phyloP scores from a whole-genome alignment of 148 eudicot species.

The Rhododendron simsii region DNA sequence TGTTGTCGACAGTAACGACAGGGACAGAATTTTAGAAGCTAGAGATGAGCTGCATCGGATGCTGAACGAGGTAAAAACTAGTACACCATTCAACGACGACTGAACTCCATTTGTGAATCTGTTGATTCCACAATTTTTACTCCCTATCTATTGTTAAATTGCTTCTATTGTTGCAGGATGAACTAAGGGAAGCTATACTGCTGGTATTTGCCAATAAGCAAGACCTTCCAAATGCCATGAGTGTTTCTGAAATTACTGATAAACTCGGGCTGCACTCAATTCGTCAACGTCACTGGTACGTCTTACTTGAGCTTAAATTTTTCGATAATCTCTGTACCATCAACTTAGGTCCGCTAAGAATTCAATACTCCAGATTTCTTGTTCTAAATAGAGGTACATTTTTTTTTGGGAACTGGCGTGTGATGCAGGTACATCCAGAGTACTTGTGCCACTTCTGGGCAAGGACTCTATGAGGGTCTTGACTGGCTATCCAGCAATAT shows the following conservation, averaged over 20 bases:
- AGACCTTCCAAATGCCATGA: slow-evolving; percentile 67
- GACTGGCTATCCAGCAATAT: slow-evolving; percentile 62
- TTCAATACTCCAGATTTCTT: background rate
- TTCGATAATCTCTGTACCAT: background rate
- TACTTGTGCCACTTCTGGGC: slow-evolving; percentile 53
- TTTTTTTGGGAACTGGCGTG: background rate
- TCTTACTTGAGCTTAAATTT: background rate
- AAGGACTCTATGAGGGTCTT: slow-evolving; percentile 65
- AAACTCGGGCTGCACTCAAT: slow-evolving; percentile 61
- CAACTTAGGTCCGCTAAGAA: background rate
- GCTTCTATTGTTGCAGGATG: slow-evolving; percentile 26
- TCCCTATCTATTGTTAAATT: background rate
- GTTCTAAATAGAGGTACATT: background rate
- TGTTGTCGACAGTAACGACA: slow-evolving; percentile 57
- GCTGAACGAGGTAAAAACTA: slow-evolving; percentile 36
- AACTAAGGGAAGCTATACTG: slow-evolving; percentile 28
- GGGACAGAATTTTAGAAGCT: slow-evolving; percentile 50
- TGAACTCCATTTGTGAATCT: background rate
- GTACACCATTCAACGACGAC: background rate
- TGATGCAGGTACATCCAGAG: slow-evolving; percentile 57
- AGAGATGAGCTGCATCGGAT: slow-evolving; percentile 60
- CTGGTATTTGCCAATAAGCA: slow-evolving; percentile 71
- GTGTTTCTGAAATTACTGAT: slow-evolving; percentile 58
- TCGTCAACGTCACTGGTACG: slow-evolving; percentile 47
- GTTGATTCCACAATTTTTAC: background rate